phyloP scores from a whole-genome alignment of 2,329 filamentous ascomycete species.

The Lasiodiplodia hormozganensis region DNA sequence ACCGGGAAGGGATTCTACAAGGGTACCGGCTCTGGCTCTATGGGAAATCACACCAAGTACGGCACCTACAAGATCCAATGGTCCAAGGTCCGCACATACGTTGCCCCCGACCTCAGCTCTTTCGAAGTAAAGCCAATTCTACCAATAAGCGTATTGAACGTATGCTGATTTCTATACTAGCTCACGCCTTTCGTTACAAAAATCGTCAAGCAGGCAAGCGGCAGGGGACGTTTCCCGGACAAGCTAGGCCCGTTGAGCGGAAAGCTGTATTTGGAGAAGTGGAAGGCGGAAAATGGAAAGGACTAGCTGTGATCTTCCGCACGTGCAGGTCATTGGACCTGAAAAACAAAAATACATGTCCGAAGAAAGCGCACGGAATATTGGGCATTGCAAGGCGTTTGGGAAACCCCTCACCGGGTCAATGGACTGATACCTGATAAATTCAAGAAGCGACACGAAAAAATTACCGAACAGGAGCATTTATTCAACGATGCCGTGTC shows the following conservation, averaged over 20 bases:
- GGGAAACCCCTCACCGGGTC: not conserved
- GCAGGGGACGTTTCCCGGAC: conserved; percentile 33
- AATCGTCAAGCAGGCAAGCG: conserved; percentile 9
- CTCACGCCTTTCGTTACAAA: conserved; percentile 80
- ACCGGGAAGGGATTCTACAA: conserved; percentile 97
- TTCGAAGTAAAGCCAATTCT: conserved; percentile 67
- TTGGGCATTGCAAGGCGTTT: conserved; percentile 27
- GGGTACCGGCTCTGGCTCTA: conserved; percentile 85
- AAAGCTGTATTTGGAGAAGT: conserved; percentile 41
- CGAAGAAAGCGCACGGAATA: not conserved
- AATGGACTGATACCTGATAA: conserved; percentile 1
- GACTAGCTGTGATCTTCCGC: not conserved
- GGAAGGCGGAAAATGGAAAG: conserved; percentile 42
- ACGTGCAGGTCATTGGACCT: not conserved
- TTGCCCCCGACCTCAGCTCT: conserved; percentile 73
- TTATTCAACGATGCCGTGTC: not conserved
- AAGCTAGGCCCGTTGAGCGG: conserved; percentile 41
- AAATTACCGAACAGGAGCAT: not conserved
- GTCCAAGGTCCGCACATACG: conserved; percentile 88
- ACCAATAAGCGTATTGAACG: not conserved
- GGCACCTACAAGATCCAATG: conserved; percentile 87
- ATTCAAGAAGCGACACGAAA: not conserved
- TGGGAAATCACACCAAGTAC: conserved; percentile 83
- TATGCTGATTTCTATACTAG: conserved; percentile 52
- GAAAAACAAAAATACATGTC: not conserved